Evolutionary conservation across 345 rosid genomes (phyloP).

Genomic region (Raphanus sativus): DNA sequence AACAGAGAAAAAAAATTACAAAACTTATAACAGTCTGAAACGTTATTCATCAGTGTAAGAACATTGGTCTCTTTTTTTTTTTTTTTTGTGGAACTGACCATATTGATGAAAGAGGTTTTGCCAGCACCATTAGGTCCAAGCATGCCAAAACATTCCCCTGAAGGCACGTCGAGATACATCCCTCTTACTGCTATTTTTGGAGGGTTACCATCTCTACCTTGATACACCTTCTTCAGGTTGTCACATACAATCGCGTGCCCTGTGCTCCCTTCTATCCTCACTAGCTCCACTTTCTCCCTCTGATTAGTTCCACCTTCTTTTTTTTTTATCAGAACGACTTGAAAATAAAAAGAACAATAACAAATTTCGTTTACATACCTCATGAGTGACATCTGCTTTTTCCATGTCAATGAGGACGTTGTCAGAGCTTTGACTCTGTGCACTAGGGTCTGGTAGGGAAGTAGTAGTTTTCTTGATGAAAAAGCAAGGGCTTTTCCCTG

Average conservation of each 20-base stretch:
- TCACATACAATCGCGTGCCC: conserved; percentile 72
- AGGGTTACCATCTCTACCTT: conserved; percentile 90
- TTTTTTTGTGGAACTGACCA: conserved; percentile 51
- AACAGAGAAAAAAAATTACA: conserved; percentile 8
- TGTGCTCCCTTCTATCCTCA: conserved; percentile 53
- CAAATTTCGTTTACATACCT: conserved; percentile 3
- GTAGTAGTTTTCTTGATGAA: conserved; percentile 45
- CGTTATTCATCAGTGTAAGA: neutral
- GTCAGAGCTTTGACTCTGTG: conserved; percentile 57
- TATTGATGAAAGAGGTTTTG: conserved; percentile 87
- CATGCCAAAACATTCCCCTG: conserved; percentile 95
- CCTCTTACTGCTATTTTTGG: conserved; percentile 82
- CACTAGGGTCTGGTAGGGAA: conserved; percentile 47
- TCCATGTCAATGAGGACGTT: conserved; percentile 67
- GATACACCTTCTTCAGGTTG: conserved; percentile 75
- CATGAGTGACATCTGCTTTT: conserved; percentile 74
- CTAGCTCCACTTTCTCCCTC: conserved; percentile 76
- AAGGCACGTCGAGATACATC: conserved; percentile 78
- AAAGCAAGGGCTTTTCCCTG: conserved; percentile 54
- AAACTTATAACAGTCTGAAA: neutral
- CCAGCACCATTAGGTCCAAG: conserved; percentile 99
- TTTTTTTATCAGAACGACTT: conserved; percentile 1
- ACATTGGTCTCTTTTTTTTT: neutral
- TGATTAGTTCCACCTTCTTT: conserved; percentile 23
- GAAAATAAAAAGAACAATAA: neutral